These are phyloP conservation scores for Paecilomyces formosus DNA, from an alignment of 2,329 filamentous ascomycete species.

Conservation along the genomic window DNA sequence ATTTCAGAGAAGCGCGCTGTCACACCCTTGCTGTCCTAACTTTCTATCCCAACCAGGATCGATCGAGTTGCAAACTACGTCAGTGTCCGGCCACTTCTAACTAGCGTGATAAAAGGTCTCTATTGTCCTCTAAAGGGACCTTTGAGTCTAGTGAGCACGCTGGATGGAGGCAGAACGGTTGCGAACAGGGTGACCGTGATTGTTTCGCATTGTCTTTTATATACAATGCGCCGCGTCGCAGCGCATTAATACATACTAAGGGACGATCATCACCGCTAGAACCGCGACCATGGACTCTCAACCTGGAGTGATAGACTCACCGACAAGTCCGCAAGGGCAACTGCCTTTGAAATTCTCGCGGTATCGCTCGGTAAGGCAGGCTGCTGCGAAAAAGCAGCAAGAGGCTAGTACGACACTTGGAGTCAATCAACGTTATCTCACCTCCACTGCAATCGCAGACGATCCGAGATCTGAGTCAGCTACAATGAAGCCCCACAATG, in stretches of 20 bases:
- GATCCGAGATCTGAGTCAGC: neutral
- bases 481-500: slow-evolving; percentile 8
- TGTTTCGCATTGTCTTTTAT: neutral
- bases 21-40: neutral
- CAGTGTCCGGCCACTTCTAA: neutral
- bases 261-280: neutral
- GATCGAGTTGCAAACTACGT: neutral
- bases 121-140: neutral
- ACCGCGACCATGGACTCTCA: slow-evolving; percentile 17
- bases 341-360: slow-evolving; percentile 45
- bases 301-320: slow-evolving; percentile 4
- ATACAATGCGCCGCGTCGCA: neutral
- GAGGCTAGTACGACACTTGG: neutral
- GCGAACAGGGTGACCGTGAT: neutral
- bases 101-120: neutral
- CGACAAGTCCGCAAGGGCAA: neutral
- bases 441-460: slow-evolving; percentile 1
- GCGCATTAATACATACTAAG: neutral
- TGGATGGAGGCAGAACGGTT: neutral
- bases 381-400: slow-evolving; percentile 26
- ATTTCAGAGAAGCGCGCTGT: neutral
- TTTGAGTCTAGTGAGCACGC: neutral
- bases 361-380: slow-evolving; percentile 51
- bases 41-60: neutral
- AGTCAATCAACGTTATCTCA: slow-evolving; percentile 3